Base-by-base conservation (phyloP, 139 green algal species). In the Chlorella ohadii region DNA sequence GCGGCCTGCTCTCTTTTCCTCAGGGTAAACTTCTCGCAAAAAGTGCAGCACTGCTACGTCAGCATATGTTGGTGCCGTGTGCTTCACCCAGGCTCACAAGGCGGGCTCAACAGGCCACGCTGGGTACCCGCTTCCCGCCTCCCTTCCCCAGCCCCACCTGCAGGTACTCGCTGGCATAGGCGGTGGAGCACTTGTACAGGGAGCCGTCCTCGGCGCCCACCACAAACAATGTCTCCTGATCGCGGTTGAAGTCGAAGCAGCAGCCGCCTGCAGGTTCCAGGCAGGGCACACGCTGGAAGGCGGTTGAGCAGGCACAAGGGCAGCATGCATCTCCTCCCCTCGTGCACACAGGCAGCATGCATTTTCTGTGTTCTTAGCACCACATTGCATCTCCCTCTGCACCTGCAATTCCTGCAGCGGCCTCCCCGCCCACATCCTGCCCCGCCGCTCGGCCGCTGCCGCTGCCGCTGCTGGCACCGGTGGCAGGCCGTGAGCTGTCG, bases 161-260 rank as follows among this genome's bases (percentile, higher is more conserved):
- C 75, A 98, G 86, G 84, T 97, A 98, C 86, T 98, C 91, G 9
- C 87, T 93, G 82, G 84, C 91, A 90, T 96, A 96, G 0, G 94
- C 94, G 66, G 95, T 97, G 86, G 85, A 95, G 94, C 95, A 98
- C 87, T 95, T 94, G 91, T 97, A 93, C 17, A 99, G 91, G 25
- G 72, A 56, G 28, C 95, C 96, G 86, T 98, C 93, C 87, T 98
- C 95, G 9, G 91, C 96, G 47, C 96, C 96, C 41, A 98, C 94
- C 59, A 98, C 75, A 89, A 98, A 98, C 28, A 96, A 88, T 81
- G 91, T 84, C 36, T 92, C 90, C 70, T 87, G 85, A 38, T 81
- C 31, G 12, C 55, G 93, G 88, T 95, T 92, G 84, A 98, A 98
- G 89, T 98, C 95, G 82, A 98, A 94, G 88, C 92, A 96, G 84